phyloP scores from a whole-genome alignment of 2,329 filamentous ascomycete genomes.

The Hawksworthiomyces lignivorus region DNA sequence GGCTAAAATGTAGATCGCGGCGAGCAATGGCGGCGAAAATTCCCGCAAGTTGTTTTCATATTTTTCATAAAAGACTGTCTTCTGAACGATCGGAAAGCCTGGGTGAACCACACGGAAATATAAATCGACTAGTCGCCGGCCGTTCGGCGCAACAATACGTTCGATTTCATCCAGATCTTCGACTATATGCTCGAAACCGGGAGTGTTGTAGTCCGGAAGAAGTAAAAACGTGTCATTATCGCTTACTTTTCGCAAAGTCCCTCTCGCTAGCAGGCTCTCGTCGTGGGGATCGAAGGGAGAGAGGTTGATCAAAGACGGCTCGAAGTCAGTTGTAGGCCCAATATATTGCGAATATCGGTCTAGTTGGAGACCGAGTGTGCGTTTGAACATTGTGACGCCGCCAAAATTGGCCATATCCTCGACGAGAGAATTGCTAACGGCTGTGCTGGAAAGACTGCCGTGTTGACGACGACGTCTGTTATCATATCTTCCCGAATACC shows the following conservation, averaged over 20 bases:
- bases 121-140: slow-evolving; percentile 54
- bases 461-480: slow-evolving; percentile 46
- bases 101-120: slow-evolving; percentile 59
- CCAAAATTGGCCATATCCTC: slow-evolving; percentile 66
- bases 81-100: slow-evolving; percentile 51
- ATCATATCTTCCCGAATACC: slow-evolving; percentile 50
- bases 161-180: slow-evolving; percentile 64
- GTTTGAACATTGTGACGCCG: slow-evolving; percentile 57
- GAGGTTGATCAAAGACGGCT: slow-evolving; percentile 73
- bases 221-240: slow-evolving; percentile 73
- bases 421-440: slow-evolving; percentile 54
- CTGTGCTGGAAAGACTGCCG: slow-evolving; percentile 53
- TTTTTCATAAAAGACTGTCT: slow-evolving; percentile 54
- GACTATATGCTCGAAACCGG: slow-evolving; percentile 61
- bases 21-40: slow-evolving; percentile 51
- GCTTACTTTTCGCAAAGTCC: slow-evolving; percentile 67
- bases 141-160: slow-evolving; percentile 56
- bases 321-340: slow-evolving; percentile 74
- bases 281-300: slow-evolving; percentile 74
- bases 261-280: slow-evolving; percentile 65
- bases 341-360: slow-evolving; percentile 79
- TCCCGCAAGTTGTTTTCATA: slow-evolving; percentile 49
- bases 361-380: slow-evolving; percentile 66
- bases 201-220: slow-evolving; percentile 65
- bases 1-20: slow-evolving; percentile 55